Base-by-base conservation (phyloP, 306 rosid species). In the Quercus engelmannii region DNA sequence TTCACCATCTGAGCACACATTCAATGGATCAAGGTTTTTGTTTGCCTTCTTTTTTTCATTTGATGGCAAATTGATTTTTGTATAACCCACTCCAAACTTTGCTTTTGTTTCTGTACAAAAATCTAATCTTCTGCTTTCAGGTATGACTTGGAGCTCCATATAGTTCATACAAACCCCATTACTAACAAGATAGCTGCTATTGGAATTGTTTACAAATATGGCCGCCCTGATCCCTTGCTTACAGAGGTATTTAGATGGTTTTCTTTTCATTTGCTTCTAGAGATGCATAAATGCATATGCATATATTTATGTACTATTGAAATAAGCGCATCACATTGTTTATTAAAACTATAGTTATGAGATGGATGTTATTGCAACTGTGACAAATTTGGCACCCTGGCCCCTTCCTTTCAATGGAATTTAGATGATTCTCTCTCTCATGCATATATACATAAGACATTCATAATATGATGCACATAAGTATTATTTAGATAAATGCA, bases 1-100 rank as follows among this genome's bases (percentile, higher is more conserved):
- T 69, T 64, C 93, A 57, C 96, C 96, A 38, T 86, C 98, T 19
- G 98, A 94, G 80, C 98, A 94, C 83, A 88, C 88, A 0, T 77
- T 94, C 54, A 87, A 90, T 65, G 93, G 90, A 84, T 2, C 69
- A 74, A 90, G 90, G 97, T 92, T 49, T 65, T 71, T 35, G 26
- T n/a, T 67, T 54, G 2, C 55, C 38, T 64, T 57, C 62, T 31
- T 70, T 19, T 23, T 18, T 3, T n/a, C 15, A 15, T 74, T 23
- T 23, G 26, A 43, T 26, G 55, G 23, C 28, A 8, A 25, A 13
- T 5, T 25, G 9, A 31, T 38, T 1, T 46, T 52, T 5, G 19
- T 14, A 30, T 20, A 30, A 49, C 20, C 43, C 10, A 17, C 21
- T 17, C 71, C n/a, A 67, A 21, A 67, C 52, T n/a, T 8, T 65